Evolutionary conservation across 306 rosid genomes (phyloP).

Genomic region (Alnus rubra): DNA sequence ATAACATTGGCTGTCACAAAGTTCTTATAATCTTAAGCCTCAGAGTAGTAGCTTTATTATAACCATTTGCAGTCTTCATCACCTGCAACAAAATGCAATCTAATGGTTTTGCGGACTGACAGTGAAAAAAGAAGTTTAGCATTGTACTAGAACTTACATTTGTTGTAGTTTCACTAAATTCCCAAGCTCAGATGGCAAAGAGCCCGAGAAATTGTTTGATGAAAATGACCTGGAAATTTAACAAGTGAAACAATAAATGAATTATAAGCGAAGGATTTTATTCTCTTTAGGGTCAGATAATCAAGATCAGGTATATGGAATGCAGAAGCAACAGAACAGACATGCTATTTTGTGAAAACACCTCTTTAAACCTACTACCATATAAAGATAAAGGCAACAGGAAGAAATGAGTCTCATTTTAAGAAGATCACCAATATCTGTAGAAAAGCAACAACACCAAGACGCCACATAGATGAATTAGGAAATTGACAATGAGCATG

Average conservation of each 20-base stretch:
- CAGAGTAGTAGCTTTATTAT: neutral
- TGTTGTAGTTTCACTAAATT: conserved; percentile 43
- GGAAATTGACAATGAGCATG: neutral
- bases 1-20: neutral
- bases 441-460: neutral
- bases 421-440: neutral
- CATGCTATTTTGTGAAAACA: neutral
- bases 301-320: neutral
- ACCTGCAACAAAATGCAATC: neutral
- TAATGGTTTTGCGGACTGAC: neutral
- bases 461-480: neutral
- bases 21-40: neutral
- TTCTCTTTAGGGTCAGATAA: neutral
- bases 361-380: neutral
- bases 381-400: neutral
- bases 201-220: conserved; percentile 71
- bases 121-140: neutral
- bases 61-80: neutral
- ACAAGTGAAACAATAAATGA: neutral
- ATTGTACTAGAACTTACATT: conserved; percentile 49
- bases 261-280: neutral
- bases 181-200: conserved; percentile 80
- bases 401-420: neutral
- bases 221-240: conserved; percentile 42
- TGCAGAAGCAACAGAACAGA: neutral